A percentile compares a stretch with the other conserved stretches of the same genome.
phyloP scores from a whole-genome alignment of 1,284 basidiomycete species.

The Coniophora puteana region DNA sequence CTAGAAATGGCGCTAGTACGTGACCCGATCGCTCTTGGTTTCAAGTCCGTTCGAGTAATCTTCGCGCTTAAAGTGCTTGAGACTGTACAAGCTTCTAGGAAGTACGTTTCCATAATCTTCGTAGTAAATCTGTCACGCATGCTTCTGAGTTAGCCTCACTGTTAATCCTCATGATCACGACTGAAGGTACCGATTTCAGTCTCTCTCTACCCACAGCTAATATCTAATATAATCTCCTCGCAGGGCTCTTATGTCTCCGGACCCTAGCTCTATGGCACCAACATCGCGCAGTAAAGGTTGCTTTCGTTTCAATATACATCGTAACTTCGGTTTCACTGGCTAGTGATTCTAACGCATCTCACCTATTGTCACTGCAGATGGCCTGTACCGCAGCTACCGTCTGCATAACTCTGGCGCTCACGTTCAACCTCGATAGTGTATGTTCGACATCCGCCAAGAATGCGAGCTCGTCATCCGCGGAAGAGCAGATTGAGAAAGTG shows the following conservation, averaged over 20 bases:
- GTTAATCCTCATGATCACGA: constrained; percentile 4
- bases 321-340: constrained; percentile 5
- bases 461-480: background rate
- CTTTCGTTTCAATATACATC: constrained; percentile 3
- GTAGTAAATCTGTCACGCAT: background rate
- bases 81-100: background rate
- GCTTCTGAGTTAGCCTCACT: constrained; percentile 2
- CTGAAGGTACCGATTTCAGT: constrained; percentile 5
- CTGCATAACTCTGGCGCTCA: constrained; percentile 1
- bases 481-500: background rate
- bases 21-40: background rate
- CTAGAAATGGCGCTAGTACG: too few relatives aligned
- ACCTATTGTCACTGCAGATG: background rate
- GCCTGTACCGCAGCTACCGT: constrained; percentile 2
- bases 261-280: constrained; percentile 9
- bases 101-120: too few relatives aligned
- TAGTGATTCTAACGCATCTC: background rate
- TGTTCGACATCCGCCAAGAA: background rate
- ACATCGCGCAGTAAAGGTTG: background rate
- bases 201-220: background rate
- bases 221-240: too few relatives aligned
- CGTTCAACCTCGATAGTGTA: constrained; percentile 4
- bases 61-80: constrained; percentile 1
- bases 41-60: background rate
- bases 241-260: constrained; percentile 9